Conservation (phyloP, 768 basidiomycete species). For the Mycena metata region DNA sequence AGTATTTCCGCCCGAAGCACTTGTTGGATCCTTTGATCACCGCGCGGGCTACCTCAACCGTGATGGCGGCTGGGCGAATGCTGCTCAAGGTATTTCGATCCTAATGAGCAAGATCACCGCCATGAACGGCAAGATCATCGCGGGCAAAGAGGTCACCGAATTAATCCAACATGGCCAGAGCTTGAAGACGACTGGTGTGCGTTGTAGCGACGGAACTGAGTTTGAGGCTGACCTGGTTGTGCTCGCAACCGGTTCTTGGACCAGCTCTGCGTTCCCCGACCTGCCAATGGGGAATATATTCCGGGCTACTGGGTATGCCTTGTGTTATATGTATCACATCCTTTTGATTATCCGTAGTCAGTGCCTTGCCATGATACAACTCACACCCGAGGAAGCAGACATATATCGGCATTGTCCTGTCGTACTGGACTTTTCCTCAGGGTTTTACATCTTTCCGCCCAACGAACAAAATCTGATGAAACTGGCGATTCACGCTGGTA, state of each 20-base stretch:
- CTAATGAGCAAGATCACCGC: conserved; percentile 68
- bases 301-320: conserved; percentile 82
- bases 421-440: conserved; percentile 77
- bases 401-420: conserved; percentile 75
- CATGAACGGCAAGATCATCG: conserved; percentile 71
- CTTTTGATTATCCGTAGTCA: conserved; percentile 65
- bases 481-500: conserved; percentile 72
- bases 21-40: conserved; percentile 51
- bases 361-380: conserved; percentile 80
- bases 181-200: conserved; percentile 69
- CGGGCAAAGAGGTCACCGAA: conserved; percentile 68
- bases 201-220: conserved; percentile 67
- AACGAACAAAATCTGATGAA: conserved; percentile 80
- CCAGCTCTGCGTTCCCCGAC: conserved; percentile 80
- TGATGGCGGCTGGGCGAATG: conserved; percentile 89
- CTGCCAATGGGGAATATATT: conserved; percentile 64
- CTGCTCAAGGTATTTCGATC: conserved; percentile 71
- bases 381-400: conserved; percentile 77
- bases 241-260: conserved; percentile 88
- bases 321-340: conserved; percentile 32
- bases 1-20: conserved; percentile 61
- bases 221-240: conserved; percentile 74
- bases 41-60: conserved; percentile 76
- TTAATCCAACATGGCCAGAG: conserved; percentile 53
- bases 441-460: conserved; percentile 90